These are phyloP conservation scores for Nakazawaea sp. DNA, from an alignment of 805 yeast genomes.

Conservation along the genomic window DNA sequence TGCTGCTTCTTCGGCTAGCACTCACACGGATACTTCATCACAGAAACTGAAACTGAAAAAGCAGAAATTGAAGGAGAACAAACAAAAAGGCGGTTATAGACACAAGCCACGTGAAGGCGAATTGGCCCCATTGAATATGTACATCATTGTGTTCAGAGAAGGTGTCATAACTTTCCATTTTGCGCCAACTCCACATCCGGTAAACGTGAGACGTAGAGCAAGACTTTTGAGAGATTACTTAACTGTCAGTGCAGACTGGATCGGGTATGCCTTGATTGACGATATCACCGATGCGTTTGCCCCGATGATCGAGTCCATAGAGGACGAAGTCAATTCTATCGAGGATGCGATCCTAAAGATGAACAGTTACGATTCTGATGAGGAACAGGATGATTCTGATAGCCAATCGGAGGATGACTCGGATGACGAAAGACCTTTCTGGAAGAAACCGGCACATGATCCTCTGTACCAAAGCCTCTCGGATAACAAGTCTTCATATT, in stretches of 20 bases:
- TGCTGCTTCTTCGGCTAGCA: neutral
- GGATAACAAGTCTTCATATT: conserved; percentile 16
- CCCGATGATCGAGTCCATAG: conserved; percentile 91
- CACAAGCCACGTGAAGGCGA: conserved; percentile 36
- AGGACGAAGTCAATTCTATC: conserved; percentile 89
- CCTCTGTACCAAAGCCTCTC: conserved; percentile 16
- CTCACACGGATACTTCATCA: conserved; percentile 8
- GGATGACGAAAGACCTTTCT: conserved; percentile 24
- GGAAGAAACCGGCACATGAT: conserved; percentile 18
- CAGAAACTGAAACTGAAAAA: conserved; percentile 11
- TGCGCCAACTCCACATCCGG: conserved; percentile 92
- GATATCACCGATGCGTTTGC: conserved; percentile 97
- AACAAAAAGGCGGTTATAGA: conserved; percentile 14
- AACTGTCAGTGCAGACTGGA: conserved; percentile 92
- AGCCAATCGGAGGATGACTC: conserved; percentile 12
- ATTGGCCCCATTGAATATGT: conserved; percentile 85
- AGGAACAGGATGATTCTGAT: conserved; percentile 23
- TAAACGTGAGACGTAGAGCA: conserved; percentile 91
- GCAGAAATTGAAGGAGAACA: conserved; percentile 14
- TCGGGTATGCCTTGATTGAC: conserved; percentile 92
- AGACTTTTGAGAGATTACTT: conserved; percentile 80
- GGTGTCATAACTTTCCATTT: conserved; percentile 93
- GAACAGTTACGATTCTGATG: conserved; percentile 60
- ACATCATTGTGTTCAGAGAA: conserved; percentile 82
- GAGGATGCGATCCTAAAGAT: conserved; percentile 85